Percentiles rank a stretch among this genome's conserved stretches.
phyloP scores from a whole-genome alignment of 2,329 filamentous ascomycete species.

The Fusarium bactridioides region DNA sequence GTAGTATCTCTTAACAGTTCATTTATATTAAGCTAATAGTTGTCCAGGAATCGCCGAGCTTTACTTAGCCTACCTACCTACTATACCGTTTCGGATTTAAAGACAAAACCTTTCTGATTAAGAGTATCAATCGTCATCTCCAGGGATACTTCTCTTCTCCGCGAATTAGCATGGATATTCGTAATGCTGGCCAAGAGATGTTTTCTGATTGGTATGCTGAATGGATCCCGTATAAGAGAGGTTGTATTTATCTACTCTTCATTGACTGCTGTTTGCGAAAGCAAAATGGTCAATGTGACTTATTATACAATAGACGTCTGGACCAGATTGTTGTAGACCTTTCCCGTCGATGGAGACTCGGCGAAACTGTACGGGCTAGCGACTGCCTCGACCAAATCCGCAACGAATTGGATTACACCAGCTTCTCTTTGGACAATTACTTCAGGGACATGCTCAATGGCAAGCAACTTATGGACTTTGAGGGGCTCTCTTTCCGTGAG shows the following conservation, averaged over 20 bases:
- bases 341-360: neutral
- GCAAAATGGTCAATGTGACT: neutral
- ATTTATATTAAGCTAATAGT: neutral
- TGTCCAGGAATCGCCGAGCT: neutral
- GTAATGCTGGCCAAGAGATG: neutral
- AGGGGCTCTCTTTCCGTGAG: rapidly evolving
- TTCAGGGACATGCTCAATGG: neutral
- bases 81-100: neutral
- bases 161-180: neutral
- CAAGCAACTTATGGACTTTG: neutral
- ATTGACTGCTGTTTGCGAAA: neutral
- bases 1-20: rapidly evolving
- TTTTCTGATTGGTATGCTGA: neutral
- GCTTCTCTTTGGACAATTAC: neutral
- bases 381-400: neutral
- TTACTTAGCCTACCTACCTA: neutral
- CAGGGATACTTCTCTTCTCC: neutral
- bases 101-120: neutral
- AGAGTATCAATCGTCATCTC: neutral
- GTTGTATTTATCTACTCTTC: neutral
- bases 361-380: neutral
- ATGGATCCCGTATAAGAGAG: neutral
- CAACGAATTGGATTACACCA: rapidly evolving
- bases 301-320: neutral
- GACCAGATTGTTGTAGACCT: neutral